phyloP scores from a whole-genome alignment of 2,329 filamentous ascomycete genomes.

The Penicillium oxalicum region DNA sequence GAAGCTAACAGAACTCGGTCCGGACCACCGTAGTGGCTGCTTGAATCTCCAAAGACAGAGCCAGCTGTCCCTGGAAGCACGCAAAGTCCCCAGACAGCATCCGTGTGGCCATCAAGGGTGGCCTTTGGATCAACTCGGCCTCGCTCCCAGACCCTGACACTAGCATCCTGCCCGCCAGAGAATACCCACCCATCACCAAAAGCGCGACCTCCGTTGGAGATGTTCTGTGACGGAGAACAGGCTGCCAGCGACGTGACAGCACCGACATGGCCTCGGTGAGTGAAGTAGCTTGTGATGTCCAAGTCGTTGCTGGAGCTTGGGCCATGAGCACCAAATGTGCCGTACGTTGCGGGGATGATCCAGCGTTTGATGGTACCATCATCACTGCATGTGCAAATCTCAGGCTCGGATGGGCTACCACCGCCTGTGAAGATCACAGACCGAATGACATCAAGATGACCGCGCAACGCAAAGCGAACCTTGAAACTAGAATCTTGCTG shows the following conservation, averaged over 20 bases:
- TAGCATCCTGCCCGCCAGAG: constrained; percentile 90
- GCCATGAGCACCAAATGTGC: constrained; percentile 50
- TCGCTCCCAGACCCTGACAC: constrained; percentile 90
- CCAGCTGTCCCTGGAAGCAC: constrained; percentile 80
- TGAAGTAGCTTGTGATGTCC: constrained; percentile 90
- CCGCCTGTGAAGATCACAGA: constrained; percentile 96
- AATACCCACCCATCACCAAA: constrained; percentile 97
- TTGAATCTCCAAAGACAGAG: constrained; percentile 67
- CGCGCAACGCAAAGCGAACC: constrained; percentile 82
- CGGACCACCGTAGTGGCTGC: constrained; percentile 66
- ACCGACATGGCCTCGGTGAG: constrained; percentile 88
- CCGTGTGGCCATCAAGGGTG: constrained; percentile 86
- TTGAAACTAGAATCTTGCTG: constrained; percentile 74
- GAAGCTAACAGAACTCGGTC: constrained; percentile 88
- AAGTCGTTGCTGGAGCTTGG: constrained; percentile 65
- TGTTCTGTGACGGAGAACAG: constrained; percentile 80
- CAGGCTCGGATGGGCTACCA: constrained; percentile 88
- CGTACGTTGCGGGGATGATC: constrained; percentile 80
- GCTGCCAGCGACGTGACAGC: constrained; percentile 81
- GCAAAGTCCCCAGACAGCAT: constrained; percentile 93
- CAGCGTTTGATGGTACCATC: constrained; percentile 95
- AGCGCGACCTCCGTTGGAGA: constrained; percentile 80
- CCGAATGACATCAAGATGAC: constrained; percentile 88
- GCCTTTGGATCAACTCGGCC: constrained; percentile 92
- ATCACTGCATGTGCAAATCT: constrained; percentile 93